Base-by-base conservation (phyloP, 345 rosid species). In the Eucalyptus regnans region DNA sequence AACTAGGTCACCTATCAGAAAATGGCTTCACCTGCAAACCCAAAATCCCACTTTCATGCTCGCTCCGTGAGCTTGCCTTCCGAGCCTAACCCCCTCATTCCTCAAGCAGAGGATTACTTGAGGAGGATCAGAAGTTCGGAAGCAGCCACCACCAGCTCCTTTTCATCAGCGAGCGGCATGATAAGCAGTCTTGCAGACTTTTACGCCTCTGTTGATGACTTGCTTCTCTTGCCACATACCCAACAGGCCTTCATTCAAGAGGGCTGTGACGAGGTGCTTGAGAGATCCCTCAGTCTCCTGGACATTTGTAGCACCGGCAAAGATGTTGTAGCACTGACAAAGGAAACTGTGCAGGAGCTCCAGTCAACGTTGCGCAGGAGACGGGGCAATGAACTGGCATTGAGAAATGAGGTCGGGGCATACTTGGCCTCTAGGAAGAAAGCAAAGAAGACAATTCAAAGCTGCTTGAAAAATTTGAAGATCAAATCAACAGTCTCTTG, bases 51-150 rank as follows among this genome's bases (percentile, higher is more conserved):
- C 86, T 89, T 87, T 44, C 92, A 92, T 80, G 87, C 86, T 87
- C 91, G 93, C 51, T 92, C 95, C 49, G 90, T 89, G 89, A 94
- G 94, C 87, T 90, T 94, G 90, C 95, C 93, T 46, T 90, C 92
- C 17, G 90, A 90, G 68, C 88, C 92, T 89, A 92, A 92, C 90
- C 92, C 91, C 5, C 46, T 89, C 68, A 50, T 90, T 86, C 29
- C 90, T 81, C 90, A 89, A 81, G 29, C 91, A 33, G 92, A 91
- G 22, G 92, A 91, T 66, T 89, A 87, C 23, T n/a, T 93, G 22
- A 60, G 89, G 46, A 94, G 91, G 84, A 86, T 94, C 41, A 89
- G 86, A 49, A 43, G 89, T 49, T 87, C 86, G 6, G 89, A 87
- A 71, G 86, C 89, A 9, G 79, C 71, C 51, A 37, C 88, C 64